Base-by-base conservation (phyloP, 2,329 filamentous ascomycete genomes). In the Botrytis hyacinthi region DNA sequence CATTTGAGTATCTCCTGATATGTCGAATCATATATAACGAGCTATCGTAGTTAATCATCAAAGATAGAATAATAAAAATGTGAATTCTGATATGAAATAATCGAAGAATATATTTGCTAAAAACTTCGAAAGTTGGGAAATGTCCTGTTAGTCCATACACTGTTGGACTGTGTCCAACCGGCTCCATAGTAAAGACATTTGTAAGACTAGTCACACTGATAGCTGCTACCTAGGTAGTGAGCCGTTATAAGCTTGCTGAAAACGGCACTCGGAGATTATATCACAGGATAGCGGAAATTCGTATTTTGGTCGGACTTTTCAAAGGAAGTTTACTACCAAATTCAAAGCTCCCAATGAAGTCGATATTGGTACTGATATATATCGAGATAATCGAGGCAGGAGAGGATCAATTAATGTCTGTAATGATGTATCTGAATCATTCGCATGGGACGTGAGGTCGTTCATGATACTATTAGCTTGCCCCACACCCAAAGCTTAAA, bases 21-120 rank as follows among this genome's bases (percentile, higher is more conserved):
- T 16, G 1, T 42, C 14, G 1, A 42, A 42, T 5, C 1, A 7
- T 42, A 42, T 42, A 1, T 42, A 4, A 42, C 4, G 4, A 3
- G 14, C 4, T 4, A 3, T 42, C 18, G 7, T 1, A 42, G 0
- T 18, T 4, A 16, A 6, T 14, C 16, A 42, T 42, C 0, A 42
- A 4, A 42, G 14, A 42, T 42, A 0, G 14, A 42, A 18, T 5
- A 14, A 42, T 42, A 14, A 0, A 5, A 16, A 42, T 18, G 42
- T 18, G 14, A 18, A 42, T 18, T 42, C 16, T 16, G 42, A 1
- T 16, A 42, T 42, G 14, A 42, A 42, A 42, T 1, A 42, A 42
- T 18, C 18, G 42, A 42, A 42, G 10, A 42, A 42, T 16, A 16
- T 16, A 14, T 42, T 42, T 42, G 14, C 40, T 16, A 4, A 42